Evolutionary conservation across 768 basidiomycete genomes (phyloP), one percentile per base, ranked within the genome.

Genomic region (Gautieria morchelliformis): DNA sequence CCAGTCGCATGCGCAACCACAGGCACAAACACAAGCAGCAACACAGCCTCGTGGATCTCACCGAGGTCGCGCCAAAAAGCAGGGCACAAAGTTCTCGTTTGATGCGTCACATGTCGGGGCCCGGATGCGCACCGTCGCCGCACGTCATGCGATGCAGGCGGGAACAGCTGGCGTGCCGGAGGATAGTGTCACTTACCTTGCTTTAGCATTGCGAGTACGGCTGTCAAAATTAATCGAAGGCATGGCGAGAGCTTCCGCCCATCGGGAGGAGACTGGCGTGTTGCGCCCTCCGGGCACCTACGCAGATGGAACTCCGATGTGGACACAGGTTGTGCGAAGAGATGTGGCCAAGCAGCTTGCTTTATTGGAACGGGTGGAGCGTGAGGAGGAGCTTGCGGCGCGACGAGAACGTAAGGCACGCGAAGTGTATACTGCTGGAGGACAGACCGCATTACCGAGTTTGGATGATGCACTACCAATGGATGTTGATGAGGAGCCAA

Each of bases 301-400:
- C 62, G 77, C 76, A 40, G 81, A 84, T 51, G 61, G 59, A 27
- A 75, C 78, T 1, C 86, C 92, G 1, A 89, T 93, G 85, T 95
- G 91, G 89, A 79, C 79, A 51, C 76, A 90, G 56, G 71, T 83
- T 11, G 79, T 95, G 10, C 78, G 84, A n/a, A 81, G 76, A 35
- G 91, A 95, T 63, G 78, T 90, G 8, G 83, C 78, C 27, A 93
- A 90, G 68, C 86, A 90, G 70, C 73, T 92, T 0, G 76, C 78
- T 0, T 81, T 79, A 15, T 70, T 95, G 30, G 92, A 95, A 69
- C 82, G 80, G 59, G 77, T 78, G 8, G 91, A 94, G 65, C 73
- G 89, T 48, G 93, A 93, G 63, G 93, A 95, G 53, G 92, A 95
- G 70, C 78, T 80, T 67, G 76, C 75, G 59, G 71, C 87, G 47